Evolutionary conservation across 106 monocot species (phyloP).

Genomic region (Dioscorea alata): DNA sequence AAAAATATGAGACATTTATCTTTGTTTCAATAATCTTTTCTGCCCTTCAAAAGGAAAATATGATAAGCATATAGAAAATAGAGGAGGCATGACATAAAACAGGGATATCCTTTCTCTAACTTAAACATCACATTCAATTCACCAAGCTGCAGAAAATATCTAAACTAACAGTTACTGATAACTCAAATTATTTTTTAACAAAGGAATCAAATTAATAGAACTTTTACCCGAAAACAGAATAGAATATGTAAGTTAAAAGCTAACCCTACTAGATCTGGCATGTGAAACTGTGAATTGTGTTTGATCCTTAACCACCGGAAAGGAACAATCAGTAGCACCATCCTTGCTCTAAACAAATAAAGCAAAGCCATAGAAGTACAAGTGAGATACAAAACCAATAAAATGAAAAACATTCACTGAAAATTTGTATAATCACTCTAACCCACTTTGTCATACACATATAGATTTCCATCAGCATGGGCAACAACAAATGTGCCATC

Average conservation of each 20-base stretch:
- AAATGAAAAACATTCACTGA: background rate
- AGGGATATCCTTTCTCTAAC: too few species aligned
- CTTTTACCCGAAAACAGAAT: too few species aligned
- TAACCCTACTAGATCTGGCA: conserved; percentile 64
- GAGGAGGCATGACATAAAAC: too few species aligned
- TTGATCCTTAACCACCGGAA: conserved; percentile 59
- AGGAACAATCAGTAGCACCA: conserved; percentile 55
- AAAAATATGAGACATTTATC: too few species aligned
- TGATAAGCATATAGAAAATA: too few species aligned
- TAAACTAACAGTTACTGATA: too few species aligned
- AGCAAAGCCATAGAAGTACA: background rate
- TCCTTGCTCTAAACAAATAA: conserved; percentile 43
- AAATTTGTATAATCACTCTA: background rate
- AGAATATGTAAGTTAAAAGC: background rate
- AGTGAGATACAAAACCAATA: background rate
- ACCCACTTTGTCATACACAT: conserved; percentile 88
- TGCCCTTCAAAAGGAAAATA: too few species aligned
- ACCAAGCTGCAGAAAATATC: too few species aligned
- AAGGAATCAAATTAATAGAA: too few species aligned
- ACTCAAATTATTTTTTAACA: too few species aligned
- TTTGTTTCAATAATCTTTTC: too few species aligned
- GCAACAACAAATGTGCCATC: conserved; percentile 76
- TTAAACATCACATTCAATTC: too few species aligned
- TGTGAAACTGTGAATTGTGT: conserved; percentile 53
- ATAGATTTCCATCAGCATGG: conserved; percentile 94